Conservation (phyloP, 106 monocot genomes). For the Chionographis japonica region DNA sequence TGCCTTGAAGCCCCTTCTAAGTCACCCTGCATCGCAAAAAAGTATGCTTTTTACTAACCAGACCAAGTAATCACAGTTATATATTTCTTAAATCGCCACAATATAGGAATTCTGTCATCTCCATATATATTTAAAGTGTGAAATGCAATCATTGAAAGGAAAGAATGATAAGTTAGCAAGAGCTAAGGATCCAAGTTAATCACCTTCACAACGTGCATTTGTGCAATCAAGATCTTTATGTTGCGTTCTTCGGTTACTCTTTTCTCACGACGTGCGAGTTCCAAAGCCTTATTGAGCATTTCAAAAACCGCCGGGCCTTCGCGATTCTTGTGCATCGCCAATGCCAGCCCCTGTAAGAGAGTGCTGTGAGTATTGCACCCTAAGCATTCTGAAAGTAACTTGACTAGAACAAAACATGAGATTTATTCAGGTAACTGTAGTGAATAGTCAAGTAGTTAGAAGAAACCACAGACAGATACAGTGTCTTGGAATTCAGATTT, state of each 20-base stretch:
- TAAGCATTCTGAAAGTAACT: too few relatives aligned
- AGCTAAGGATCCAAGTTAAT: not conserved
- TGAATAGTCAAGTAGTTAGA: not conserved
- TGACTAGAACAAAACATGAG: too few relatives aligned
- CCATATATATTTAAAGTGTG: not conserved
- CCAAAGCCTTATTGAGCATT: constrained; percentile 73
- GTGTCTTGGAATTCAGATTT: not conserved
- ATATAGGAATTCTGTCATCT: not conserved
- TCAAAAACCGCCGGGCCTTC: constrained; percentile 66
- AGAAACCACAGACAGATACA: not conserved
- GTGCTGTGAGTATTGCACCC: not conserved
- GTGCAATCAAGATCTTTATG: constrained; percentile 80
- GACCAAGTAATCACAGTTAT: too few relatives aligned
- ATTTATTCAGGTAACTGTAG: too few relatives aligned
- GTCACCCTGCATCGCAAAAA: constrained; percentile 55
- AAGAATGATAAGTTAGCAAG: not conserved
- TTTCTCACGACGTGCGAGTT: constrained; percentile 64
- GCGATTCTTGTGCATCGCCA: constrained; percentile 77
- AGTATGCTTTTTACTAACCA: not conserved
- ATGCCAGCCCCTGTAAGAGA: constrained; percentile 63
- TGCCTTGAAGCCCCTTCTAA: constrained; percentile 55
- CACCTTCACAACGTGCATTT: constrained; percentile 92
- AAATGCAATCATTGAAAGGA: not conserved
- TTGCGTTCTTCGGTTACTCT: constrained; percentile 76
- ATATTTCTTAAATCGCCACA: not conserved